Base-by-base conservation (phyloP, 192 early-diverging fungal genomes). In the Backusella sp. region DNA sequence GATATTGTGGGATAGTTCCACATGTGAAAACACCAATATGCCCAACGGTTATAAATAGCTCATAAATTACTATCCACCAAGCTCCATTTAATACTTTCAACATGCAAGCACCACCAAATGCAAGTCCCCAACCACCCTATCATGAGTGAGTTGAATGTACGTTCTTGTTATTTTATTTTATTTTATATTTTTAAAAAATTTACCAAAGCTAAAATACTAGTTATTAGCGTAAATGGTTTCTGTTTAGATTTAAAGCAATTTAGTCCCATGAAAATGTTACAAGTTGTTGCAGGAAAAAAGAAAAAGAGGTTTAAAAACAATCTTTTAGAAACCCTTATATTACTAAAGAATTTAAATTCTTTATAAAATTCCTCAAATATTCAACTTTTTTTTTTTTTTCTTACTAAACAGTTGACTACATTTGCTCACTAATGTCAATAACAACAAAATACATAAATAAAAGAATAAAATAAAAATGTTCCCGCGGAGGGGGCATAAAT, bases 61-160 rank as follows among this genome's bases (percentile, higher is more conserved):
- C 77, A 42, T 62, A 82, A 11, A 82, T 70, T 5, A 79, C 59
- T 34, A 82, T 49, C 81, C 81, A 82, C 81, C 81, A 82, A 46
- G 70, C 49, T 17, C 66, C 56, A 32, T 56, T 69, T n/a, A 74
- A n/a, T 23, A 73, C 67, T 9, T 46, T 66, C 4, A 80, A 19
- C n/a, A 67, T 69, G 53, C 81, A 82, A 30, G 66, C 66, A 39
- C 65, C 74, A 37, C 71, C 75, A 59, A 82, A 79, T 0, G 77
- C 52, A 62, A 82, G 39, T 3, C 73, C 35, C 81, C 81, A 82
- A 7, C 77, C 81, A 66, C 28, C 32, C 79, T 80, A 73, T 46
- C 0, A 12, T 9, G 28, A 42, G 8, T 23, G 5, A 9, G n/a
- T 26, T 21, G 19, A 23, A 37, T 44, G 23, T 9, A n/a, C 12